Evolutionary conservation across 2,329 filamentous ascomycete species (phyloP), one percentile per base, ranked within the genome.

Genomic region (Septoria petroselini): DNA sequence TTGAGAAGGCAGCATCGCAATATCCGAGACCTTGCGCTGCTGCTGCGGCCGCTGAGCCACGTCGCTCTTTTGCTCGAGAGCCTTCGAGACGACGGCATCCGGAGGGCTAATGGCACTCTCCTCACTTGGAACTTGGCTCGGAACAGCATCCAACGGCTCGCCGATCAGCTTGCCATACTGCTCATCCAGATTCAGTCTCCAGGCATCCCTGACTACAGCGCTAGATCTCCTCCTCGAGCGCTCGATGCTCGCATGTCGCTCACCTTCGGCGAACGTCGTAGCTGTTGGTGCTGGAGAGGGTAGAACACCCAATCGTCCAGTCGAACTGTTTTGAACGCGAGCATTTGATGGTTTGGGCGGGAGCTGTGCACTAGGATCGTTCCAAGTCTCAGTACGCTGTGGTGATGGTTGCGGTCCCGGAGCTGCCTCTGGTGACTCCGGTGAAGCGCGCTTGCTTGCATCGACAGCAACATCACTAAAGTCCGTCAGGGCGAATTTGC

Each of bases 251-350:
- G 48, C 48, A 27, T 29, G 29, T 23, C 52, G 35, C 34, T 46
- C 54, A 15, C 53, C 57, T 6, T 55, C 54, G 8, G 41, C 41
- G 34, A 58, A 54, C 2, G 55, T 55, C 12, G 52, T 23, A 12
- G 49, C 50, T 7, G 58, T 57, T 30, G 52, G 57, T 11, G 55
- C 58, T n/a, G 64, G 64, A 58, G 58, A 61, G 25, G 64, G 64
- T 46, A 66, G 35, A 2, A 66, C 55, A 5, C 64, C 64, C 30
- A 66, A 41, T 15, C 64, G 42, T 29, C 45, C 45, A 21, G 41
- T 14, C 15, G 27, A 15, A 17, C 27, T 47, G 50, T 48, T 41
- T 14, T 31, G 33, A 30, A 39, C 21, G 19, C 40, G 23, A 21
- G 19, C 23, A 31, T 41, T 39, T 17, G 52, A 54, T 19, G 52